Conservation (phyloP, 1,139 yeast species). For the Magnusiomyces ingens region DNA sequence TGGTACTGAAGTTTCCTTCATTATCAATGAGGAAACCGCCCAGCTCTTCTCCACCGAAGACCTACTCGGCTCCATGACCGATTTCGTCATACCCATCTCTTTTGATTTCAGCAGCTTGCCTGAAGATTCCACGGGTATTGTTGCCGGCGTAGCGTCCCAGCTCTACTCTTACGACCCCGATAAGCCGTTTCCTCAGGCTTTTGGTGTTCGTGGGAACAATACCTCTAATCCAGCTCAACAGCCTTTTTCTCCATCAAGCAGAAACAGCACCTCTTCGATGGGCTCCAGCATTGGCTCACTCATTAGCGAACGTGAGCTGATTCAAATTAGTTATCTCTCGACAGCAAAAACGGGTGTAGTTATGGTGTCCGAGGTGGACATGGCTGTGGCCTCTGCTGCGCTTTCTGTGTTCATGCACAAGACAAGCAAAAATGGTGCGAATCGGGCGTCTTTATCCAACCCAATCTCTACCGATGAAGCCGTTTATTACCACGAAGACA, state of each 20-base stretch:
- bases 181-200: neutral
- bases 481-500: too few relatives aligned
- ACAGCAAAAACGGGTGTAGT: constrained; percentile 58
- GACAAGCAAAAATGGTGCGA: too few relatives aligned
- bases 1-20: constrained; percentile 50
- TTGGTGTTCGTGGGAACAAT: neutral
- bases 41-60: constrained; percentile 31
- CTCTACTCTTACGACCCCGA: constrained; percentile 2
- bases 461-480: too few relatives aligned
- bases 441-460: too few relatives aligned
- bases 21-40: constrained; percentile 38
- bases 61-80: constrained; percentile 53
- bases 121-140: constrained; percentile 58
- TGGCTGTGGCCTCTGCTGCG: constrained; percentile 22
- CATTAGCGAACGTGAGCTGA: neutral
- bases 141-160: constrained; percentile 50
- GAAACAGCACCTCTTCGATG: neutral
- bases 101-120: constrained; percentile 53
- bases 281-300: neutral
- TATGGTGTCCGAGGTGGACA: constrained; percentile 51
- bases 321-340: constrained; percentile 52
- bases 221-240: neutral
- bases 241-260: neutral
- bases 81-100: constrained; percentile 49
- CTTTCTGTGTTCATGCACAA: constrained; percentile 6